A percentile compares a stretch with the other conserved stretches of the same genome.
Conservation (phyloP, 768 basidiomycete species). For the Coprinopsis marcescibilis region DNA sequence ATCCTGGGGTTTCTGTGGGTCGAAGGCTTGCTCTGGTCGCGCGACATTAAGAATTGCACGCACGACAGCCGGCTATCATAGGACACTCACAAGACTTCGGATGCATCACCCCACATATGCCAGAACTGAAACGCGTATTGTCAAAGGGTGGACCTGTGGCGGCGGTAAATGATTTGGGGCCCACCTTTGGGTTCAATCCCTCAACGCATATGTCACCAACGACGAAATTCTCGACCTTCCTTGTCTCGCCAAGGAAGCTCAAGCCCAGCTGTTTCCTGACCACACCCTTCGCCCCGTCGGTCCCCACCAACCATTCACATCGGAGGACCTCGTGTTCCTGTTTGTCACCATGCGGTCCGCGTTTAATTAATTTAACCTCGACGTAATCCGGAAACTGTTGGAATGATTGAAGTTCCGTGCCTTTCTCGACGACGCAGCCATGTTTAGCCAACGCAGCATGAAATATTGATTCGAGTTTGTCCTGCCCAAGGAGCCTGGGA, state of each 20-base stretch:
- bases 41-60: not conserved
- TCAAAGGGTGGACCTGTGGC: not conserved
- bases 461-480: conserved; percentile 32
- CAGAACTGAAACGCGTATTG: conserved; percentile 27
- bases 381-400: conserved; percentile 31
- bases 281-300: conserved; percentile 38
- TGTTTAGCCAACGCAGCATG: conserved; percentile 27
- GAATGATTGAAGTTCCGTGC: conserved; percentile 40
- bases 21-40: conserved; percentile 16
- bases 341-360: conserved; percentile 15
- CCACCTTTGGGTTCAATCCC: conserved; percentile 33
- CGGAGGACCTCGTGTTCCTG: conserved; percentile 22
- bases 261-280: conserved; percentile 37
- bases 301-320: conserved; percentile 36
- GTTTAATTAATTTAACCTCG: conserved; percentile 28
- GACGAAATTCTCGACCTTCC: conserved; percentile 27
- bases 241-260: conserved; percentile 35
- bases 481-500: conserved; percentile 30
- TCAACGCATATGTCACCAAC: conserved; percentile 39
- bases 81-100: conserved; percentile 24
- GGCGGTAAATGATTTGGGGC: conserved; percentile 10
- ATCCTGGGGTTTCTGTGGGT: conserved; percentile 16
- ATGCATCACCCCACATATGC: conserved; percentile 43
- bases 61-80: not conserved
- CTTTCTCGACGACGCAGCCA: conserved; percentile 34